phyloP scores from a whole-genome alignment of 345 rosid genomes.

The Syzygium aromaticum region DNA sequence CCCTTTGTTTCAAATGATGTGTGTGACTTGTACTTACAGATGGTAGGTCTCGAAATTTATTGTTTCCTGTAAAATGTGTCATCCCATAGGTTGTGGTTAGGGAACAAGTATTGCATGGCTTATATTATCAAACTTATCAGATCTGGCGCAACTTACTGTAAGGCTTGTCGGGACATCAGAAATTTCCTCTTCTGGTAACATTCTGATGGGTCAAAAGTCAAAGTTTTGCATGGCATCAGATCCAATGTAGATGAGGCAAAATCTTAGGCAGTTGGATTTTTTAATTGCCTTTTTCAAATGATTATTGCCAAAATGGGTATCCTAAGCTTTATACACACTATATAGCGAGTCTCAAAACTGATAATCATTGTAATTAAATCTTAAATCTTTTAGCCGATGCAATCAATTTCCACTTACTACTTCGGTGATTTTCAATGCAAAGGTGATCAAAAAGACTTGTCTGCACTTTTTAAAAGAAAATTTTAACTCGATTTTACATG shows the following conservation, averaged over 20 bases:
- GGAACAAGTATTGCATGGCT: not conserved
- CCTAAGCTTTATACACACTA: not conserved
- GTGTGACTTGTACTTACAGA: not conserved
- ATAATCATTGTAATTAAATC: not conserved
- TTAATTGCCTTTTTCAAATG: not conserved
- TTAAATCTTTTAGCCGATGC: not conserved
- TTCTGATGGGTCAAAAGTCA: not conserved
- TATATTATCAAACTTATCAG: not conserved
- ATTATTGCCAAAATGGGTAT: not conserved
- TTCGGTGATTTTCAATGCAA: not conserved
- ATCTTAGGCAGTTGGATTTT: not conserved
- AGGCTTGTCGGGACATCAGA: not conserved
- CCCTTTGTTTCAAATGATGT: not conserved
- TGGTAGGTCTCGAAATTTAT: not conserved
- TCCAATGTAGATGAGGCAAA: not conserved
- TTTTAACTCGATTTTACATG: not conserved
- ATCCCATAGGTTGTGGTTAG: not conserved
- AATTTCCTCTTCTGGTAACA: not conserved
- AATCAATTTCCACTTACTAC: not conserved
- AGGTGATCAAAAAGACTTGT: not conserved
- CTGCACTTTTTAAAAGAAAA: not conserved
- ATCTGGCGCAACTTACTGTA: not conserved
- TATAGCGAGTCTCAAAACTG: not conserved
- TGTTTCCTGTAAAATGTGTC: not conserved
- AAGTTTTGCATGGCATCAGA: not conserved